Conservation (phyloP, 768 basidiomycete species). For the Termitomyces sp. region DNA sequence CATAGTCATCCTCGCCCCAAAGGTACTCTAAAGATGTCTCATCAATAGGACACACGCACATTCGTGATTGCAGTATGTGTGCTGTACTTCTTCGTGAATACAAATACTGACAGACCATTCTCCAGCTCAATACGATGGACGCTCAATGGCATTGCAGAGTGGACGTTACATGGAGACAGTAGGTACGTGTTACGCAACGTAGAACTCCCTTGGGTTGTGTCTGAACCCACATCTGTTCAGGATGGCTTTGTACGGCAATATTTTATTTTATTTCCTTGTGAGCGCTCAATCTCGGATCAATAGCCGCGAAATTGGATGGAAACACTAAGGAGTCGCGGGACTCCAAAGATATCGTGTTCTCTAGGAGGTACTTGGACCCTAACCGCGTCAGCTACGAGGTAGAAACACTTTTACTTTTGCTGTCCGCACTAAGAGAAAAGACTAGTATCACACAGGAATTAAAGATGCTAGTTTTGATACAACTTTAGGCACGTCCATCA, state of each 20-base stretch:
- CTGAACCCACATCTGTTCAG: constrained; percentile 15
- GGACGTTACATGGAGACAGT: constrained; percentile 93
- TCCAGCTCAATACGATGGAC: constrained; percentile 59
- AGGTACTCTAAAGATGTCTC: background rate
- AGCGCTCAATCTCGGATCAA: background rate
- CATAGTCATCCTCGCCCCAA: background rate
- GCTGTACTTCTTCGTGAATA: background rate
- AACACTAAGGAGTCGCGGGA: background rate
- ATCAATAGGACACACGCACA: constrained; percentile 59
- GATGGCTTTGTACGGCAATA: constrained; percentile 57
- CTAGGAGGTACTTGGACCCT: constrained; percentile 72
- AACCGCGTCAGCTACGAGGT: constrained; percentile 76
- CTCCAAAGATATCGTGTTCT: constrained; percentile 50
- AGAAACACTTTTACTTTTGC: constrained; percentile 1
- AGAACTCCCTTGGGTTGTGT: background rate
- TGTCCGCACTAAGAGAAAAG: background rate
- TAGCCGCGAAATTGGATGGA: constrained; percentile 41
- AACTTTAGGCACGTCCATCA: constrained; percentile 43
- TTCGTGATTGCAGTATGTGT: constrained; percentile 68
- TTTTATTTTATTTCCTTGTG: background rate
- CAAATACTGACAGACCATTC: background rate
- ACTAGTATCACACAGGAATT: constrained; percentile 59
- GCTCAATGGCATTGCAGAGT: constrained; percentile 78
- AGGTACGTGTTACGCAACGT: constrained; percentile 37
- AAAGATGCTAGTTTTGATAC: constrained; percentile 63